These are phyloP conservation scores for Plasmodium cynomolgi DNA, from an alignment of 169 alveolate species.

Conservation along the genomic window DNA sequence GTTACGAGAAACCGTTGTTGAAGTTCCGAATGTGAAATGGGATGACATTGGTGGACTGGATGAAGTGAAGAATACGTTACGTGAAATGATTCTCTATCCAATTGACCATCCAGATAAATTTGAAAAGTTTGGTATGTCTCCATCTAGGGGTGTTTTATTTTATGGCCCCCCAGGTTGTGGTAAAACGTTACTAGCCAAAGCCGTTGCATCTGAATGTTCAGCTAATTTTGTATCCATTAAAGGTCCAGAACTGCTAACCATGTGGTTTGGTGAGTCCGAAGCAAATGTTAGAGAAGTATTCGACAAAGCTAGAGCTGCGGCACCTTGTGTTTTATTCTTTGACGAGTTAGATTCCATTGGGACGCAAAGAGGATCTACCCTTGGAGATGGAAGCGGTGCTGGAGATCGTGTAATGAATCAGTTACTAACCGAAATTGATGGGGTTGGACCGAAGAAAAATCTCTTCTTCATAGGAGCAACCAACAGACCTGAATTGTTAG, in stretches of 20 bases:
- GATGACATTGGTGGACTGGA: constrained; percentile 99
- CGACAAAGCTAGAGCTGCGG: constrained; percentile 99
- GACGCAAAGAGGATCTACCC: constrained; percentile 94
- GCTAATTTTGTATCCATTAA: constrained; percentile 99
- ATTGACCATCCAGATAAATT: constrained; percentile 98
- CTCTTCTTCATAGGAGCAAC: constrained; percentile 99
- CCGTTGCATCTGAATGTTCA: constrained; percentile 99
- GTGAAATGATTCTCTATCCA: constrained; percentile 98
- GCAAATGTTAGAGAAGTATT: constrained; percentile 99
- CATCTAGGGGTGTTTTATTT: constrained; percentile 99
- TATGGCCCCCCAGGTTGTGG: constrained; percentile 99
- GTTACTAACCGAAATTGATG: constrained; percentile 99
- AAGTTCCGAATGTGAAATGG: constrained; percentile 99
- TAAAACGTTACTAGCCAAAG: constrained; percentile 98
- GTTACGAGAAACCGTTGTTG: constrained; percentile 98
- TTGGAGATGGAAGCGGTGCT: constrained; percentile 98
- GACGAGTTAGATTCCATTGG: constrained; percentile 99
- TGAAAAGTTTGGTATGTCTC: constrained; percentile 98
- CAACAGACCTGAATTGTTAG: constrained; percentile 99
- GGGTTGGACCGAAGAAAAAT: constrained; percentile 98
- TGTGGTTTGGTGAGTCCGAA: constrained; percentile 99
- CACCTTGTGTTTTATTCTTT: constrained; percentile 99
- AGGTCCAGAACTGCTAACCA: constrained; percentile 98
- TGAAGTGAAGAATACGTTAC: constrained; percentile 94
- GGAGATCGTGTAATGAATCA: constrained; percentile 99